phyloP scores from a whole-genome alignment of 495 filamentous ascomycete genomes.

The Neurospora sp. region DNA sequence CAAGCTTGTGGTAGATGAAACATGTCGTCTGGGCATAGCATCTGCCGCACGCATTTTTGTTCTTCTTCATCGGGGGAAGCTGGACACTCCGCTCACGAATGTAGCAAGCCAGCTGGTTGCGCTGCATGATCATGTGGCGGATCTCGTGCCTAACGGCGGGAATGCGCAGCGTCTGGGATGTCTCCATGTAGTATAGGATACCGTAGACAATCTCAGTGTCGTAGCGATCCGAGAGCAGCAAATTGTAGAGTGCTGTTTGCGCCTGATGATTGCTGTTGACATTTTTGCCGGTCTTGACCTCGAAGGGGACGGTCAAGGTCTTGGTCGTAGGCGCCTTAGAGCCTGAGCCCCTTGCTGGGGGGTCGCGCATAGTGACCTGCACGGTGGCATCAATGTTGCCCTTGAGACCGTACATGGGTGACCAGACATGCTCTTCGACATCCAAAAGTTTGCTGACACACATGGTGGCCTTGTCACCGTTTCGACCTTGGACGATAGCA shows the following conservation, averaged over 20 bases:
- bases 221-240: slow-evolving; percentile 89
- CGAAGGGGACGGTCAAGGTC: slow-evolving; percentile 78
- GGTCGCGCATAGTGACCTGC: slow-evolving; percentile 70
- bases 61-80: slow-evolving; percentile 78
- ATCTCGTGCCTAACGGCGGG: slow-evolving; percentile 76
- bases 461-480: slow-evolving; percentile 60
- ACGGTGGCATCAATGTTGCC: slow-evolving; percentile 98
- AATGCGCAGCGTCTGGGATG: slow-evolving; percentile 72
- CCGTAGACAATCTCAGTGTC: slow-evolving; percentile 83
- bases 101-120: slow-evolving; percentile 81
- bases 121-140: slow-evolving; percentile 88
- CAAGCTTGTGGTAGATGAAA: slow-evolving; percentile 90
- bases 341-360: slow-evolving; percentile 23
- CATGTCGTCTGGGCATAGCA: slow-evolving; percentile 86
- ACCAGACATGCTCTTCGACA: slow-evolving; percentile 96
- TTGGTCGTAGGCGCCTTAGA: slow-evolving; percentile 25
- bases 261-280: slow-evolving; percentile 72
- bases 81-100: slow-evolving; percentile 64
- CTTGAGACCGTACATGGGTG: slow-evolving; percentile 92
- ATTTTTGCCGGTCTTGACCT: slow-evolving; percentile 87
- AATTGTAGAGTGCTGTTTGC: slow-evolving; percentile 88
- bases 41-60: slow-evolving; percentile 59
- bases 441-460: slow-evolving; percentile 89
- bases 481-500: slow-evolving; percentile 68
- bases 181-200: slow-evolving; percentile 89